Percentiles rank a stretch among this genome's conserved stretches.
Evolutionary conservation across 106 monocot species (phyloP).

Genomic region (Narthecium ossifragum): DNA sequence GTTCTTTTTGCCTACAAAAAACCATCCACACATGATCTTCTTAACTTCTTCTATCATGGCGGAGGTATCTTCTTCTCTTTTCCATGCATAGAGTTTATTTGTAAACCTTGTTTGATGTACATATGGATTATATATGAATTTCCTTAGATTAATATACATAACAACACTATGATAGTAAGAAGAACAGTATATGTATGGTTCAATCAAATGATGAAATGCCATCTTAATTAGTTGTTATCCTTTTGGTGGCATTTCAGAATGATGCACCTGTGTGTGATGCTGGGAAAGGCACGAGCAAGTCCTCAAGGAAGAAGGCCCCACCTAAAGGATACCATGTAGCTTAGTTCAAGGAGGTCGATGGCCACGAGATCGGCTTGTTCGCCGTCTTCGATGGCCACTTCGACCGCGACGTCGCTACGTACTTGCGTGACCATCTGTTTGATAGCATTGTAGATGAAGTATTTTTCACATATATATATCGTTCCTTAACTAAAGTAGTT

Average conservation of each 20-base stretch:
- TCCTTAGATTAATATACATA: no score
- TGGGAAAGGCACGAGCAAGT: constrained; percentile 19
- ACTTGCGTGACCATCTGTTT: constrained; percentile 13
- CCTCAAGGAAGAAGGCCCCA: constrained; percentile 8
- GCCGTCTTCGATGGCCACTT: constrained; percentile 25
- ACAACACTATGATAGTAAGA: no score
- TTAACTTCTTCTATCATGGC: no score
- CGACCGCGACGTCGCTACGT: constrained; percentile 6
- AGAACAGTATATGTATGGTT: background rate
- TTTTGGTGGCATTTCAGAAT: background rate
- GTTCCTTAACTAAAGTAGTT: background rate
- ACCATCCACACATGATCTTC: no score
- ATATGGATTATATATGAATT: no score
- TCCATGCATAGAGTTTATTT: no score
- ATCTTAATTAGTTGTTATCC: background rate
- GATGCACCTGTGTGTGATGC: constrained; percentile 7
- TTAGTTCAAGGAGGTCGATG: constrained; percentile 10
- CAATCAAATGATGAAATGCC: background rate
- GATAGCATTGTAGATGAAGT: constrained; percentile 16
- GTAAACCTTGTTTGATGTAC: no score
- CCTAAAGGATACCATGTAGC: constrained; percentile 24
- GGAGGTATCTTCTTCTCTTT: no score
- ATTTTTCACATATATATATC: background rate
- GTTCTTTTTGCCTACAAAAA: no score
- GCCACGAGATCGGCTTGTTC: constrained; percentile 16